These are phyloP conservation scores for Aspergillus proliferans DNA, from an alignment of 2,329 filamentous ascomycete genomes.

Conservation along the genomic window DNA sequence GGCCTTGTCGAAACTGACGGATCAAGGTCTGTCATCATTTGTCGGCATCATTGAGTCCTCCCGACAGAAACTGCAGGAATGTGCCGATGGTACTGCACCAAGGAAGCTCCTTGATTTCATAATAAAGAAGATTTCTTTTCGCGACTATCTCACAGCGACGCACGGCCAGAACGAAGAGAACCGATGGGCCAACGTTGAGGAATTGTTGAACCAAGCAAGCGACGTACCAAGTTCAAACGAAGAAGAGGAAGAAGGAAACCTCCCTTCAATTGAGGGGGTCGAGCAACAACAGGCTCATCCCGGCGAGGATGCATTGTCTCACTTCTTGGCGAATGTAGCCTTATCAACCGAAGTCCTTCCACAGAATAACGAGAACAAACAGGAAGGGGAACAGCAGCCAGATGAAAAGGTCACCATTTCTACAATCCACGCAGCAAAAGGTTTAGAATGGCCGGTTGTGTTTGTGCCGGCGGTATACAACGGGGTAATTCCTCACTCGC, in stretches of 20 bases:
- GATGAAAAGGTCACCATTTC: constrained; percentile 72
- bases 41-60: constrained; percentile 55
- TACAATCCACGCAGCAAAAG: constrained; percentile 93
- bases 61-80: constrained; percentile 48
- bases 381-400: constrained; percentile 50
- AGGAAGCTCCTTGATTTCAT: constrained; percentile 51
- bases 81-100: constrained; percentile 34
- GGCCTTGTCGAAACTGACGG: constrained; percentile 50
- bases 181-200: constrained; percentile 82
- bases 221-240: constrained; percentile 57
- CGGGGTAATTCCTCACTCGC: constrained; percentile 82
- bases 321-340: constrained; percentile 83
- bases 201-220: constrained; percentile 71
- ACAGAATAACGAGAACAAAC: constrained; percentile 44
- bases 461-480: constrained; percentile 88
- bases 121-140: constrained; percentile 61
- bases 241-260: constrained; percentile 47
- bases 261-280: constrained; percentile 64
- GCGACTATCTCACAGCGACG: constrained; percentile 65
- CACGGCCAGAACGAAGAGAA: constrained; percentile 70
- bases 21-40: constrained; percentile 53
- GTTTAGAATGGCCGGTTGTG: constrained; percentile 91
- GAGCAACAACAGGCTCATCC: constrained; percentile 51
- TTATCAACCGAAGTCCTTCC: constrained; percentile 67
- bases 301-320: constrained; percentile 61